Percentiles rank a stretch among this genome's conserved stretches.
These are phyloP conservation scores for Candida boleticola DNA, from an alignment of 805 yeast species.

Conservation along the genomic window DNA sequence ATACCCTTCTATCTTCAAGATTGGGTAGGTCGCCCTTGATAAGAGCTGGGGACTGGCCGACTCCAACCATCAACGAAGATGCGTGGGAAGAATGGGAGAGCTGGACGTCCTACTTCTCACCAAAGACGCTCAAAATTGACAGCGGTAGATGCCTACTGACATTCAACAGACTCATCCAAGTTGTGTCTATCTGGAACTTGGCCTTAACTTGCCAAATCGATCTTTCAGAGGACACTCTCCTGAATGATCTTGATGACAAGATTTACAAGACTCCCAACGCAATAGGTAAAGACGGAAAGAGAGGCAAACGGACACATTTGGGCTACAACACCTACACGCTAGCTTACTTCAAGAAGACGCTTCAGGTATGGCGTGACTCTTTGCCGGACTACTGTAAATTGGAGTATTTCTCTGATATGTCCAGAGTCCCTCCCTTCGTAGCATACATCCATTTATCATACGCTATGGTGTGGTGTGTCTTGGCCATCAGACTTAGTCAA, in stretches of 20 bases:
- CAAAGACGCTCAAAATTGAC: constrained; percentile 11
- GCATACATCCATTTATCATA: constrained; percentile 15
- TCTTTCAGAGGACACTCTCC: constrained; percentile 7
- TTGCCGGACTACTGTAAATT: constrained; percentile 17
- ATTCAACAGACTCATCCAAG: constrained; percentile 17
- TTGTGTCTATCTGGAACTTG: constrained; percentile 15
- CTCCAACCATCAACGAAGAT: constrained; percentile 16
- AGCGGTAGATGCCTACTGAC: constrained; percentile 20
- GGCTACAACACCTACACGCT: constrained; percentile 10
- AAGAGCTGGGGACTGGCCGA: constrained; percentile 23
- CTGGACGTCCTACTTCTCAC: constrained; percentile 13
- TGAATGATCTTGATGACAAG: constrained; percentile 5
- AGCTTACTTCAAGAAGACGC: constrained; percentile 10
- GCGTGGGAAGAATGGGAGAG: constrained; percentile 29
- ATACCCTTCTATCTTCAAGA: constrained; percentile 21
- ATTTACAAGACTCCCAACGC: constrained; percentile 1
- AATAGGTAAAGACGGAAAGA: background rate
- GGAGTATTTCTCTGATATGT: constrained; percentile 5
- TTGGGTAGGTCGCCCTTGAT: constrained; percentile 23
- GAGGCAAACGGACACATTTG: background rate
- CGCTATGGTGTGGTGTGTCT: constrained; percentile 17
- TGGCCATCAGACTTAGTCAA: constrained; percentile 15
- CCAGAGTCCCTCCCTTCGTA: constrained; percentile 14
- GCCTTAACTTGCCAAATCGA: constrained; percentile 22
- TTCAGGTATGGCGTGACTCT: constrained; percentile 9